Evolutionary conservation across 352 stramenopile species (phyloP), one percentile per base, ranked within the genome.

Genomic region (Phytophthora idaei): DNA sequence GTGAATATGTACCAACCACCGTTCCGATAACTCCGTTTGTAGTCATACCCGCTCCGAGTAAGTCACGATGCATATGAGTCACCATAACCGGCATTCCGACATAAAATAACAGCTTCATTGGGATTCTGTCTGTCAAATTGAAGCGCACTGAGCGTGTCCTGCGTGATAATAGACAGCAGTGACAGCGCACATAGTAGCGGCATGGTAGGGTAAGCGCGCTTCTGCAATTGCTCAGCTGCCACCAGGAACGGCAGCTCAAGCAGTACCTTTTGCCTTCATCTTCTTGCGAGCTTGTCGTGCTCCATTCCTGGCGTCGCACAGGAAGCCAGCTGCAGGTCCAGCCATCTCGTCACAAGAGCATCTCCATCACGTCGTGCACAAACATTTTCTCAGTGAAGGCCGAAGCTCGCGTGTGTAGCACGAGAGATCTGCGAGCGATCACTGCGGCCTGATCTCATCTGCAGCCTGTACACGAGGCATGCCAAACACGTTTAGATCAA

Each of bases 271-370:
- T 76, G 69, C 76, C 45, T 93, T 84, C 81, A 93, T 93, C 67
- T 90, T 93, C 69, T 93, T 10, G 90, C 64, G 5, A 94, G 57
- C 62, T 94, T 94, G 53, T 91, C 83, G 57, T 92, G 84, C 79
- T 15, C 89, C 71, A 15, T 82, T 68, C 3, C 63, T 53, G 4
- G 77, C 78, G 3, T 77, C 72, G 1, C 85, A 73, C 52, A 57
- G 37, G n/a, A 77, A 77, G 2, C 68, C 73, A 25, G 69, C 75
- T 17, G 64, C 72, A 1, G 67, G 48, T 15, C 79, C 89, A 1
- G 74, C 77, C 86, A 94, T 93, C 64, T 94, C 84, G 55, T 90
- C 77, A 77, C 14, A 94, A 72, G 53, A 92, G 71, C 56, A 93
- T 49, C 64, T 94, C 86, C 36, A 92, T 76, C 39, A 94, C 79